These are phyloP conservation scores for Fusarium praegraminearum DNA, from an alignment of 2,329 filamentous ascomycete genomes.

Conservation along the genomic window DNA sequence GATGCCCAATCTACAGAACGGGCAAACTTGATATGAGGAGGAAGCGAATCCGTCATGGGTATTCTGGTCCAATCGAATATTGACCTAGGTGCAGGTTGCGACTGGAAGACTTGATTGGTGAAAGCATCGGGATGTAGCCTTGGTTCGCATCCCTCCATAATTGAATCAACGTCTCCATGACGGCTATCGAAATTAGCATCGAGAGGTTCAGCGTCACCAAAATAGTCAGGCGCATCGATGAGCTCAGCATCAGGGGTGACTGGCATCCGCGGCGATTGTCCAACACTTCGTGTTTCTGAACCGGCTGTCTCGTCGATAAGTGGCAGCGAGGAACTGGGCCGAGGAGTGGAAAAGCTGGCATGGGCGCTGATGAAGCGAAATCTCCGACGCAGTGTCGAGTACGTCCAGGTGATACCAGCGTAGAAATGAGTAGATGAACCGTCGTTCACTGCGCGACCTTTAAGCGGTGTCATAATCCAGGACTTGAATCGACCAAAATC, in stretches of 20 bases:
- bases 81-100: slow-evolving; percentile 52
- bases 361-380: slow-evolving; percentile 76
- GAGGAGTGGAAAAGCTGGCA: slow-evolving; percentile 50
- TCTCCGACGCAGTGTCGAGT: slow-evolving; percentile 74
- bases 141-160: slow-evolving; percentile 46
- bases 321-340: slow-evolving; percentile 56
- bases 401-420: slow-evolving; percentile 76
- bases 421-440: slow-evolving; percentile 69
- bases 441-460: slow-evolving; percentile 64
- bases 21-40: slow-evolving; percentile 78
- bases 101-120: slow-evolving; percentile 56
- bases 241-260: slow-evolving; percentile 50
- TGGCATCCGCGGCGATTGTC: slow-evolving; percentile 55
- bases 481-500: slow-evolving; percentile 74
- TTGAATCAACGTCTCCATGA: slow-evolving; percentile 31
- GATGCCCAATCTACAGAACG: slow-evolving; percentile 78
- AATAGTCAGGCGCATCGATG: slow-evolving; percentile 57
- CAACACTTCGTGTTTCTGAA: slow-evolving; percentile 52
- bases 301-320: slow-evolving; percentile 52
- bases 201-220: slow-evolving; percentile 52
- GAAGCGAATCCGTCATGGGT: slow-evolving; percentile 71
- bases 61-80: slow-evolving; percentile 88
- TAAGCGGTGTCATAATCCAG: slow-evolving; percentile 73
- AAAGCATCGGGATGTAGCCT: slow-evolving; percentile 57
- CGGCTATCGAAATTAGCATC: slow-evolving; percentile 18